phyloP scores from a whole-genome alignment of 176 grass and related monocot genomes.

The Panicum miliaceum region DNA sequence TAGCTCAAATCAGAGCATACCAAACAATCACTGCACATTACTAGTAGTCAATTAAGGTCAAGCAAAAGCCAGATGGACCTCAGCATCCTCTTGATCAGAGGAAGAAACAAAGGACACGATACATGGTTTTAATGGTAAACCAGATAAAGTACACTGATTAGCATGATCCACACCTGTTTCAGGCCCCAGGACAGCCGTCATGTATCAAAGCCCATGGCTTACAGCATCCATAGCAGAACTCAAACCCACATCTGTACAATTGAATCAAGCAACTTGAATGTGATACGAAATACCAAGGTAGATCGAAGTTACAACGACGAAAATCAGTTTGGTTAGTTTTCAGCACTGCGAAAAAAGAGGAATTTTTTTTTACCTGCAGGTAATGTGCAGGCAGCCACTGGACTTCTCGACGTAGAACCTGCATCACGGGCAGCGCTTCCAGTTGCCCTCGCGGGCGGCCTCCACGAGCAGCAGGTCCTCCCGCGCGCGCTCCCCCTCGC shows the following conservation, averaged over 20 bases:
- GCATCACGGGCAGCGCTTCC: slow-evolving; percentile 76
- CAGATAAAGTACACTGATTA: not conserved
- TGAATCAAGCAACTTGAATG: not conserved
- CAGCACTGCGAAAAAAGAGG: not conserved
- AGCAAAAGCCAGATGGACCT: not conserved
- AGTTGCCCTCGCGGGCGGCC: slow-evolving; percentile 57
- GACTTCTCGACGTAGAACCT: slow-evolving; percentile 69
- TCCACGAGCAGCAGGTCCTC: slow-evolving; percentile 71
- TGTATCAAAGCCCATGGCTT: slow-evolving; percentile 39
- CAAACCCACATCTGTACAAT: slow-evolving; percentile 51
- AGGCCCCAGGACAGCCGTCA: slow-evolving; percentile 36
- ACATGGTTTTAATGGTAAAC: not conserved
- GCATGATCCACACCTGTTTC: slow-evolving; percentile 14
- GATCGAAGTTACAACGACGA: too few species aligned
- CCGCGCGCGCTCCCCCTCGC: slow-evolving; percentile 39
- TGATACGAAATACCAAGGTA: not conserved
- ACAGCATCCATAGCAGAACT: slow-evolving; percentile 78
- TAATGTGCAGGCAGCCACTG: slow-evolving; percentile 66
- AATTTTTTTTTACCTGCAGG: slow-evolving; percentile 63
- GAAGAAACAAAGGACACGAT: not conserved
- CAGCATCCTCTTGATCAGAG: not conserved
- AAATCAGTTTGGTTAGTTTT: not conserved
- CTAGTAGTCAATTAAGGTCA: not conserved
- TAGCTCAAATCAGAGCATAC: not conserved
- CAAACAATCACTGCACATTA: not conserved